Percentiles rank a stretch among this genome's conserved stretches.
phyloP scores from a whole-genome alignment of 2,329 filamentous ascomycete species.

The Claviceps spartinae region DNA sequence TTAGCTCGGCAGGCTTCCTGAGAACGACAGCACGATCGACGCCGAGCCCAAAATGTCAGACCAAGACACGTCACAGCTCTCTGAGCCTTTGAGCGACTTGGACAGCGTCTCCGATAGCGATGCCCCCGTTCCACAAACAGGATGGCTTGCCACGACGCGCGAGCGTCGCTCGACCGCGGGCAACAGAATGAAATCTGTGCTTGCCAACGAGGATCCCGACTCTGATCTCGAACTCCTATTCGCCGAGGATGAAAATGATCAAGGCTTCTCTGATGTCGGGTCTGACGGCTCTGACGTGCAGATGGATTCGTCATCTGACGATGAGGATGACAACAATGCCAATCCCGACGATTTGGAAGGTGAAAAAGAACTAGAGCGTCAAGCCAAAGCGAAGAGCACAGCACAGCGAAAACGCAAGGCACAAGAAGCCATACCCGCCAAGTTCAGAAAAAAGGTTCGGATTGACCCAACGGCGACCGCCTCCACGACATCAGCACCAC shows the following conservation, averaged over 20 bases:
- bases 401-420: constrained; percentile 69
- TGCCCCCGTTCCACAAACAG: constrained; percentile 28
- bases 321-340: constrained; percentile 56
- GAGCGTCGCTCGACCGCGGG: constrained; percentile 69
- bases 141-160: constrained; percentile 63
- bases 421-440: constrained; percentile 57
- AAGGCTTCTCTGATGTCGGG: constrained; percentile 56
- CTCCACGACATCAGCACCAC: constrained; percentile 24
- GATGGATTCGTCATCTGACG: constrained; percentile 74
- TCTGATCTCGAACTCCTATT: constrained; percentile 62
- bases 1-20: no score
- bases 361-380: constrained; percentile 71
- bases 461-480: constrained; percentile 41
- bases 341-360: constrained; percentile 61
- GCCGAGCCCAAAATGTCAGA: constrained; percentile 17
- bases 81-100: constrained; percentile 12
- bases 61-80: constrained; percentile 20
- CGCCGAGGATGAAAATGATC: constrained; percentile 56
- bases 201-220: constrained; percentile 60
- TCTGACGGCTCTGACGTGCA: constrained; percentile 61
- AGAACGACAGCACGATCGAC: constrained; percentile 14
- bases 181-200: constrained; percentile 66
- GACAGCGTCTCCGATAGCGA: constrained; percentile 23
- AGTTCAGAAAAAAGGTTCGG: constrained; percentile 62
- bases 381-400: constrained; percentile 53